Conservation (phyloP, 2,329 filamentous ascomycete genomes). For the Diaporthe ampelina region DNA sequence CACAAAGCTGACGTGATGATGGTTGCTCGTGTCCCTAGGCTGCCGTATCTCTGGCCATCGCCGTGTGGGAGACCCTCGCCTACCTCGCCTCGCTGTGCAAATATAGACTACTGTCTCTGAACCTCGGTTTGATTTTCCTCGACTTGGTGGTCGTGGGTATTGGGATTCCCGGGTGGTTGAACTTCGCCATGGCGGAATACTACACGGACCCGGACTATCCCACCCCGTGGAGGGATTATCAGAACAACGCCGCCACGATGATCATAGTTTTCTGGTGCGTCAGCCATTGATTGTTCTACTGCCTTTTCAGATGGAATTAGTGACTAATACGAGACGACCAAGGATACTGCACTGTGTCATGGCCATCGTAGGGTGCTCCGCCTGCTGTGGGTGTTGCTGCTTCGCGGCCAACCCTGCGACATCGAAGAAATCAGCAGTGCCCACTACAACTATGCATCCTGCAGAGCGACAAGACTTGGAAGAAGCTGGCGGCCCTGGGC, state of each 20-base stretch:
- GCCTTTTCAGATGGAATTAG: too few relatives aligned
- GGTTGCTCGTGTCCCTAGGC: background rate
- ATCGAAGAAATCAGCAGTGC: background rate
- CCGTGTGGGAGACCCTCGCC: background rate
- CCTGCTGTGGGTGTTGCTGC: background rate
- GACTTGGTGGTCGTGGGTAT: background rate
- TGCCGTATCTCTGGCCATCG: background rate
- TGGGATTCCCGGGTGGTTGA: background rate
- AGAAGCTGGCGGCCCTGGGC: background rate
- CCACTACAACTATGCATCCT: too few relatives aligned
- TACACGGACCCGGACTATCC: background rate
- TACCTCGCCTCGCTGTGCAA: background rate
- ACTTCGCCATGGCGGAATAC: background rate
- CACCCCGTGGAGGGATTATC: background rate
- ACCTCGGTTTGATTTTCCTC: background rate
- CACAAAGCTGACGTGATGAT: background rate
- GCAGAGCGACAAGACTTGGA: background rate
- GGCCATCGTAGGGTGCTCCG: background rate
- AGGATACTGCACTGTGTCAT: constrained; percentile 1
- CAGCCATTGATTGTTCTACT: too few relatives aligned
- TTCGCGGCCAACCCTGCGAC: background rate
- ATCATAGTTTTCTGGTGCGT: background rate
- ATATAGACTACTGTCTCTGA: background rate
- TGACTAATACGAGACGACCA: background rate
- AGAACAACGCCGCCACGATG: background rate